A percentile compares a stretch with the other conserved stretches of the same genome.
Evolutionary conservation across 305 asterid species (phyloP).

Genomic region (Monarda citriodora): DNA sequence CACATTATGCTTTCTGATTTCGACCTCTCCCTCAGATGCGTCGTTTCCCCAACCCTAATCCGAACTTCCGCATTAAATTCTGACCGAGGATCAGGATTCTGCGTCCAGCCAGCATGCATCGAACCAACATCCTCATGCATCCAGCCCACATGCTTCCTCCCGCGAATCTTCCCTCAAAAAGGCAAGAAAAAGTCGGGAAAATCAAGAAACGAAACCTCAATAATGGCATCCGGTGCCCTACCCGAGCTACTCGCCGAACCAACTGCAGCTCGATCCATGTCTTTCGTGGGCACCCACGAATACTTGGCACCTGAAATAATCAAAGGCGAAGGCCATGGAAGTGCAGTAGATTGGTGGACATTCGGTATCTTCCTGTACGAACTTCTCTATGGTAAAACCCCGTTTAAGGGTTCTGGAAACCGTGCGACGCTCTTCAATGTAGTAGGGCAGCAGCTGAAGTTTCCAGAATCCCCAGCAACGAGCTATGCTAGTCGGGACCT

Average conservation of each 20-base stretch:
- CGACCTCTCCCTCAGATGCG: conserved; percentile 91
- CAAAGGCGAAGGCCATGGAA: conserved; percentile 99
- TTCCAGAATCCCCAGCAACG: conserved; percentile 92
- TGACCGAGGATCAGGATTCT: conserved; percentile 68
- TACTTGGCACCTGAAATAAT: conserved; percentile 94
- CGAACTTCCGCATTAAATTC: conserved; percentile 50
- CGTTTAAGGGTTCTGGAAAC: conserved; percentile 93
- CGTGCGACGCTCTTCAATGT: conserved; percentile 94
- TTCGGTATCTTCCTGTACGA: conserved; percentile 93
- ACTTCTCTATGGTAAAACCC: conserved; percentile 88
- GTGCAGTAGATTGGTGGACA: conserved; percentile 99
- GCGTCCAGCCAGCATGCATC: conserved; percentile 88
- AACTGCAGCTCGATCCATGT: conserved; percentile 94
- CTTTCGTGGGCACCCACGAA: conserved; percentile 97
- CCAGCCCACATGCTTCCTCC: conserved; percentile 93
- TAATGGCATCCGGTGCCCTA: conserved; percentile 35
- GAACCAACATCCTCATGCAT: conserved; percentile 88
- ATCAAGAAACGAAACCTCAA: conserved; percentile 46
- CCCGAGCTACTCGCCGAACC: conserved; percentile 98
- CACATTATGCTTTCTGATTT: conserved; percentile 99
- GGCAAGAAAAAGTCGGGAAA: conserved; percentile 60
- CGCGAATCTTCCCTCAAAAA: conserved; percentile 71
- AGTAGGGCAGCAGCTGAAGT: conserved; percentile 87
- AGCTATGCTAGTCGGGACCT: conserved; percentile 92
- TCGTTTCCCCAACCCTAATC: conserved; percentile 92